phyloP scores from a whole-genome alignment of 805 yeast species.

The Barnettozyma wickerhamii region DNA sequence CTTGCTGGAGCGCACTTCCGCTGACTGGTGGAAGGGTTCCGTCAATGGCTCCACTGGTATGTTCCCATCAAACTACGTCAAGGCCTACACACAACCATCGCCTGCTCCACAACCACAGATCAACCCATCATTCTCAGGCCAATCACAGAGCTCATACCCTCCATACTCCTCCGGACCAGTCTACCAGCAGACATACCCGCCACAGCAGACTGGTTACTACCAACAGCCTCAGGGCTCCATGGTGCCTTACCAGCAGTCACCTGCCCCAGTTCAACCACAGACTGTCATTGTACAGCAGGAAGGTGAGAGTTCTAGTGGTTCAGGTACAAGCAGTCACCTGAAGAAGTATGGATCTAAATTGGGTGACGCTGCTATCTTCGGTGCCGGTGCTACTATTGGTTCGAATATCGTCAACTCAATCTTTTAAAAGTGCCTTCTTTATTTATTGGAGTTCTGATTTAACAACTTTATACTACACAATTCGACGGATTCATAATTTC shows the following conservation, averaged over 20 bases:
- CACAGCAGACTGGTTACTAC: conserved; percentile 26
- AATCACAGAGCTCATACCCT: conserved; percentile 35
- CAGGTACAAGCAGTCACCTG: conserved; percentile 20
- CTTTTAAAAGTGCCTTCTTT: conserved; percentile 45
- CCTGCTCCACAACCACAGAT: conserved; percentile 15
- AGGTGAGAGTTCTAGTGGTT: conserved; percentile 27
- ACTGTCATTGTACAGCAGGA: conserved; percentile 25
- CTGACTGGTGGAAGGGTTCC: conserved; percentile 90
- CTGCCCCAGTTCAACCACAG: conserved; percentile 29
- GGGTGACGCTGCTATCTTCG: conserved; percentile 91
- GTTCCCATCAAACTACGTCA: conserved; percentile 87
- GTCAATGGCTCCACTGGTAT: conserved; percentile 62
- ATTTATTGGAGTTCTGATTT: too few relatives aligned
- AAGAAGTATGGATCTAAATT: conserved; percentile 73
- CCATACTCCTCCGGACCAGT: too few relatives aligned
- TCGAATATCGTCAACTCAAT: conserved; percentile 73
- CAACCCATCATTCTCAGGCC: conserved; percentile 45
- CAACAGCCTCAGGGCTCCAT: conserved; percentile 26
- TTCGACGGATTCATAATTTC: too few relatives aligned
- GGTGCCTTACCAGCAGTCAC: conserved; percentile 29
- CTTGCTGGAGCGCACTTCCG: conserved; percentile 67
- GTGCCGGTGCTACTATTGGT: conserved; percentile 96
- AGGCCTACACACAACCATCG: conserved; percentile 18
- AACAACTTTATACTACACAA: too few relatives aligned
- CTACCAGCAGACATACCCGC: conserved; percentile 27